Conservation (phyloP, 306 rosid species). For the Inga oerstediana region DNA sequence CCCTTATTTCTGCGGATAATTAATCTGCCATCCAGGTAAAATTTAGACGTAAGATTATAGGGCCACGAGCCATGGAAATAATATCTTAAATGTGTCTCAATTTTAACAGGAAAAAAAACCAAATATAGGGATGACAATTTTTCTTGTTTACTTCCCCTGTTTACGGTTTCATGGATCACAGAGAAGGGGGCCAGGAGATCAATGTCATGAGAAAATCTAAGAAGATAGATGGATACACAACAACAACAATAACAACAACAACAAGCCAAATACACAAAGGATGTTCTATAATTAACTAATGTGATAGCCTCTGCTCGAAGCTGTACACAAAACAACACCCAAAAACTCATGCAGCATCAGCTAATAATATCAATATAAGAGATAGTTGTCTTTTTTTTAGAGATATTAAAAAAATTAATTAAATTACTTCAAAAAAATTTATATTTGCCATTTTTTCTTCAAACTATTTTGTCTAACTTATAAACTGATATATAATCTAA, state of each 20-base stretch:
- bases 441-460: too few species aligned
- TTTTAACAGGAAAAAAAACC: background rate
- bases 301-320: constrained; percentile 41
- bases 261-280: constrained; percentile 37
- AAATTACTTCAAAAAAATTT: too few species aligned
- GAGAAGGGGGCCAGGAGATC: constrained; percentile 16
- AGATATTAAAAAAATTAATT: too few species aligned
- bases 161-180: constrained; percentile 14
- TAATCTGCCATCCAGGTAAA: background rate
- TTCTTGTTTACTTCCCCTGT: constrained; percentile 20
- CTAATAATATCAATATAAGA: constrained; percentile 17
- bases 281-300: constrained; percentile 1
- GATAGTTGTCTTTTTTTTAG: too few species aligned
- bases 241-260: background rate
- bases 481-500: too few species aligned
- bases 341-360: constrained; percentile 9
- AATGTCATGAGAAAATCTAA: constrained; percentile 34
- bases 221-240: constrained; percentile 33
- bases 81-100: background rate
- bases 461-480: too few species aligned
- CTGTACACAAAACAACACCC: constrained; percentile 45
- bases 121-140: background rate
- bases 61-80: background rate
- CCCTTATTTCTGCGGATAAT: background rate
- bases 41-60: background rate